Evolutionary conservation across 1,284 basidiomycete species (phyloP), one percentile per base, ranked within the genome.

Genomic region (Naganishia albida): DNA sequence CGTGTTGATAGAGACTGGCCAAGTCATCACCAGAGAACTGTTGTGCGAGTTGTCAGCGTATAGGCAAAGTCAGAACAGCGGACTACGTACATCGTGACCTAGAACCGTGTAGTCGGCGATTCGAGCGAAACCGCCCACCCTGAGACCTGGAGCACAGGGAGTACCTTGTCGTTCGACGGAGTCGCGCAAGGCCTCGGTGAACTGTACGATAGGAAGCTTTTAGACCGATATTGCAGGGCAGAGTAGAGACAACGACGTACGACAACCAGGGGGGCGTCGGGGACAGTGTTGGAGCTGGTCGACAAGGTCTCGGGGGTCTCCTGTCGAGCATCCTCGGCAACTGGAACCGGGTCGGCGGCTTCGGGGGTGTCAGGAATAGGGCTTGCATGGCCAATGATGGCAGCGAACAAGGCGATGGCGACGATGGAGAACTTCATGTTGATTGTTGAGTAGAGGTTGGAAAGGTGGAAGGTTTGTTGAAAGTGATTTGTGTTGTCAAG

Each of bases 361-460:
- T 10, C 34, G 34, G 34, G 10, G 34, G 34, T 34, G 4, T 34
- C 34, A 34, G 63, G 48, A 38, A 64, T 43, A 3, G 63, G 48
- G 20, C 39, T 16, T 7, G 54, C 54, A 20, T 64, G 49, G 67
- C 44, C 52, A 38, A 69, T 40, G 23, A 63, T 44, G 54, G 53
- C 52, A 25, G 54, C 46, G 57, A 64, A 51, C 57, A 63, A 63
- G 1, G 84, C 83, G 56, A 80, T 80, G 75, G 89, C 82, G 65
- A 90, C 88, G 72, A 90, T 89, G 7, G 85, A 87, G 48, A 64
- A 56, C 63, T 64, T 57, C 63, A 64, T 64, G 50, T 18, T 59
- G 39, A 18, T 42, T 8, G 39, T 49, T 7, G 50, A 20, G 40
- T 18, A 23, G 20, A 30, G 16, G 23, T 30, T 62, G n/a, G 46